These are phyloP conservation scores for Apiospora marii DNA, from an alignment of 2,329 filamentous ascomycete genomes.

Conservation along the genomic window DNA sequence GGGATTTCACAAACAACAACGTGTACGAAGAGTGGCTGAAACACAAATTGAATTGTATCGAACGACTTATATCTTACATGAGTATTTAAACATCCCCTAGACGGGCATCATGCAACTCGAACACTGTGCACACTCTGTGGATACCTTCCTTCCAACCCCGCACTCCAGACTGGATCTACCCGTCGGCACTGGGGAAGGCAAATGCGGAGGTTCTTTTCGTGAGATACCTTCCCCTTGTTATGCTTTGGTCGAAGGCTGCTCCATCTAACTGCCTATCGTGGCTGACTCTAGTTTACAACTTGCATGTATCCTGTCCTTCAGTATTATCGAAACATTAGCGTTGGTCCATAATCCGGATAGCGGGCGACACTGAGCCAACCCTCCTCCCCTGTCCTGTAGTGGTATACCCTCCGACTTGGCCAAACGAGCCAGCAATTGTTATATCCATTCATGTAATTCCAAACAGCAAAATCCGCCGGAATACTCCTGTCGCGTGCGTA, in stretches of 20 bases:
- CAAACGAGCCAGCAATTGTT: neutral
- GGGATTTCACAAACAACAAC: neutral
- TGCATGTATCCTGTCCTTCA: constrained; percentile 18
- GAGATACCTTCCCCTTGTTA: neutral
- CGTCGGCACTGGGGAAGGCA: constrained; percentile 18
- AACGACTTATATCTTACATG: constrained; percentile 18
- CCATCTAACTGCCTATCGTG: neutral
- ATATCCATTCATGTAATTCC: neutral
- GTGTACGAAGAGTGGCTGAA: neutral
- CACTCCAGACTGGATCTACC: neutral
- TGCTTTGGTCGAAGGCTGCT: neutral
- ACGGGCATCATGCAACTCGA: constrained; percentile 12
- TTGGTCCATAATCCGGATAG: neutral
- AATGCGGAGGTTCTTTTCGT: constrained; percentile 17
- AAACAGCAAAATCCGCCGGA: neutral
- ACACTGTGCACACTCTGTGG: constrained; percentile 19
- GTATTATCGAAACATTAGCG: neutral
- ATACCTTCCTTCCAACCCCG: constrained; percentile 2
- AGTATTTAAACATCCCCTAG: constrained; percentile 10
- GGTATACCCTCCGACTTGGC: constrained; percentile 13
- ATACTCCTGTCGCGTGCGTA: neutral
- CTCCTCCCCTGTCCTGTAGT: neutral
- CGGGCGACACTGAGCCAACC: neutral
- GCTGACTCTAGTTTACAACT: neutral
- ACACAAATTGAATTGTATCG: neutral